Percentiles rank a stretch among this genome's conserved stretches.
phyloP scores from a whole-genome alignment of 176 grass and related monocot genomes.

The Neostapfia colusana region DNA sequence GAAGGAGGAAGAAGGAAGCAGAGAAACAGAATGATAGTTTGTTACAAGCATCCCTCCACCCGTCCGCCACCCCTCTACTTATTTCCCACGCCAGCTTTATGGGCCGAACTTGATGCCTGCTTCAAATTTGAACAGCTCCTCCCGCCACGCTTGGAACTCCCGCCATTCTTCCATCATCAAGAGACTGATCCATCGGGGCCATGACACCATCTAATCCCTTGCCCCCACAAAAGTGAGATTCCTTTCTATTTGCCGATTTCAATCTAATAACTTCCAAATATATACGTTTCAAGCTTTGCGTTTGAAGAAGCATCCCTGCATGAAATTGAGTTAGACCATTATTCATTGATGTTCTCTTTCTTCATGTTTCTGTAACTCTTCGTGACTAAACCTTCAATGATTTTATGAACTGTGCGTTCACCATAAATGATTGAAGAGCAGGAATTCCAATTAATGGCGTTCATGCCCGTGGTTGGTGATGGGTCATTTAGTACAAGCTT shows the following conservation, averaged over 20 bases:
- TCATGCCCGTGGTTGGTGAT: conserved; percentile 16
- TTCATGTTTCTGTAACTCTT: conserved; percentile 11
- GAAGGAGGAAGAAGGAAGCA: no score
- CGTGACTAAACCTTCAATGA: conserved; percentile 8
- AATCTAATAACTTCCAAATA: conserved; percentile 31
- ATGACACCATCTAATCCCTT: conserved; percentile 8
- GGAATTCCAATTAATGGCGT: conserved; percentile 8
- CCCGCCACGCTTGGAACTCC: no score
- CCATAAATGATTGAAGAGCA: conserved; percentile 7
- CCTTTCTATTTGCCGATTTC: conserved; percentile 24
- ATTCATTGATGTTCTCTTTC: conserved; percentile 10
- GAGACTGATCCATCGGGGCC: no score
- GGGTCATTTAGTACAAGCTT: background rate
- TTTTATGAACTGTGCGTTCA: conserved; percentile 10
- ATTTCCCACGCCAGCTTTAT: no score
- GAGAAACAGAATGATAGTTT: no score
- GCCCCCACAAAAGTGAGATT: conserved; percentile 24
- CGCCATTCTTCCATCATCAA: no score
- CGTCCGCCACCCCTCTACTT: no score
- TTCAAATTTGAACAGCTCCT: no score
- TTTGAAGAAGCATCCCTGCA: conserved; percentile 29
- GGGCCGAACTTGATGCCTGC: no score
- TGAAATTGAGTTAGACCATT: conserved; percentile 21
- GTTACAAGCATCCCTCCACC: no score
- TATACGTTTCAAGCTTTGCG: conserved; percentile 25